Base-by-base conservation (phyloP, 768 basidiomycete genomes). In the Panaeolus papilionaceus region DNA sequence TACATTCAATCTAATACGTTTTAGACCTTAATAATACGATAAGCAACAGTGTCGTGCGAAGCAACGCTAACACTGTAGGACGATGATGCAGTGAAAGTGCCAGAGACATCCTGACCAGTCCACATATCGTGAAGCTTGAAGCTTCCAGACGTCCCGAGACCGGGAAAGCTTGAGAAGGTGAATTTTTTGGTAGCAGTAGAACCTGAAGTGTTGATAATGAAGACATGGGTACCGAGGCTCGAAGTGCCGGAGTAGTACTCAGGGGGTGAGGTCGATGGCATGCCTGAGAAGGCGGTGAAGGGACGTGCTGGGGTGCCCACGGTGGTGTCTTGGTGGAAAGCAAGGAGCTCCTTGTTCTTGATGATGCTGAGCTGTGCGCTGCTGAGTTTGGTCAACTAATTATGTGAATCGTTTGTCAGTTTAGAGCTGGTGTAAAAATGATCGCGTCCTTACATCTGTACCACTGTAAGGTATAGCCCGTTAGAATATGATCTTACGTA, bases 111-210 rank as follows among this genome's bases (percentile, higher is more conserved):
- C 11, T 69, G 70, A 2, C 80, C 81, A 4, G 80, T 75, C 86
- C 86, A 88, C 87, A 88, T 88, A 67, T 88, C 85, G 66, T 85
- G 85, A n/a, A 88, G 70, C 64, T 75, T 78, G 68, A 78, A 83
- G 9, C 69, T 79, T 1, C 80, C 78, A 33, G 77, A 74, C 5
- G 77, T 74, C 12, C 75, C 75, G 10, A 87, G 71, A 0, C 84
- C 83, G 16, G 86, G 84, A 8, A 86, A 81, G 58, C 80, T 81
- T 4, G 79, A 79, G 45, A 87, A 83, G 3, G 76, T 74, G 68
- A 87, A 83, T 2, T 76, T 77, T 76, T 86, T 86, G 4, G 80
- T 83, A 1, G 82, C 77, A 0, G 79, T 77, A 11, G 71, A 72
- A 23, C 75, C 74, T 11, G 78, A 74, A 4, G 82, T 85, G 73